Evolutionary conservation across 495 filamentous ascomycete species (phyloP).

Genomic region (Talaromyces stipitatus): DNA sequence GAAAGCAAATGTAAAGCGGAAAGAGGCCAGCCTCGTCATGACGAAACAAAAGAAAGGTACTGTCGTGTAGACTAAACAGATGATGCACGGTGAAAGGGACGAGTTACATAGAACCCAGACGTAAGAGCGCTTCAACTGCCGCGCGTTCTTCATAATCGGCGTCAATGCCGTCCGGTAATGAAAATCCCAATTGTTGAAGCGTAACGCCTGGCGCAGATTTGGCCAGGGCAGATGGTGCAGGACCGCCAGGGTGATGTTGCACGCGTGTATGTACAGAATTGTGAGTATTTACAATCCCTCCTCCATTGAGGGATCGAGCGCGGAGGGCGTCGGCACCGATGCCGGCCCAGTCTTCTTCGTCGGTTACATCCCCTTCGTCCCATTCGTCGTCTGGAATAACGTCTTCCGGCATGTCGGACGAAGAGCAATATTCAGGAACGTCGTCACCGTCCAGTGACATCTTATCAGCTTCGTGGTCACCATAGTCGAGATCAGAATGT

Average conservation of each 20-base stretch:
- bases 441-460: slow-evolving; percentile 86
- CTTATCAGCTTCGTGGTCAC: slow-evolving; percentile 70
- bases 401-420: slow-evolving; percentile 64
- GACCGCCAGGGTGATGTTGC: slow-evolving; percentile 30
- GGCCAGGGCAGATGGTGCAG: slow-evolving; percentile 29
- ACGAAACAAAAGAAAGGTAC: background rate
- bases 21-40: slow-evolving; percentile 14
- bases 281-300: slow-evolving; percentile 24
- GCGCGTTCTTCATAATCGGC: slow-evolving; percentile 66
- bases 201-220: slow-evolving; percentile 34
- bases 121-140: slow-evolving; percentile 75
- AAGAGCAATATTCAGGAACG: slow-evolving; percentile 54
- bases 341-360: slow-evolving; percentile 94
- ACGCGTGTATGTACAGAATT: slow-evolving; percentile 25
- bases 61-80: background rate
- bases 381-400: slow-evolving; percentile 55
- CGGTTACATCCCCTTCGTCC: slow-evolving; percentile 78
- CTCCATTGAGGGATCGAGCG: slow-evolving; percentile 51
- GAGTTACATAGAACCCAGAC: slow-evolving; percentile 79
- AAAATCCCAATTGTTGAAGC: slow-evolving; percentile 27
- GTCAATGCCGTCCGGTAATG: slow-evolving; percentile 19
- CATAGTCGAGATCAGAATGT: slow-evolving; percentile 53
- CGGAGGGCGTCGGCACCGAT: slow-evolving; percentile 82
- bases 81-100: slow-evolving; percentile 8
- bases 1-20: slow-evolving; percentile 7